phyloP scores from a whole-genome alignment of 2,329 filamentous ascomycete species.

The Fonsecaea pedrosoi region DNA sequence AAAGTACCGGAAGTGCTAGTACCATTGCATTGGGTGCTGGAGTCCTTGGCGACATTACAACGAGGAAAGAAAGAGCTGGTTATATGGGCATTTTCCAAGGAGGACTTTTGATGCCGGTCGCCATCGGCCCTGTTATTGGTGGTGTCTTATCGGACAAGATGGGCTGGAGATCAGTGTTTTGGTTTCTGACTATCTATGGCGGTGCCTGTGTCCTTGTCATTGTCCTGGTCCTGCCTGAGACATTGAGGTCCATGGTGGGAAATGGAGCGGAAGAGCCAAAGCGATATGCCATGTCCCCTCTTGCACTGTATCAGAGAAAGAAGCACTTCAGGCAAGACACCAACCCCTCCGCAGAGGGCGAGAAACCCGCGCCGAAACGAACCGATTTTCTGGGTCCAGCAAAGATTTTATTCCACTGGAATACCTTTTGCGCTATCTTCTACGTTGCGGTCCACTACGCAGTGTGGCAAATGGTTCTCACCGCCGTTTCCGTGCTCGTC shows the following conservation, averaged over 20 bases:
- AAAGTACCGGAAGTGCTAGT: slow-evolving; percentile 53
- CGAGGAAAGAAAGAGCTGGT: slow-evolving; percentile 49
- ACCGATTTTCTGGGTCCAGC: slow-evolving; percentile 57
- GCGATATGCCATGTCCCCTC: slow-evolving; percentile 15
- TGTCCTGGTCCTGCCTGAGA: slow-evolving; percentile 50
- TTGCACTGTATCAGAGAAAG: slow-evolving; percentile 22
- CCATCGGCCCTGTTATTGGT: slow-evolving; percentile 53
- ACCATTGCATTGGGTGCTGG: slow-evolving; percentile 54
- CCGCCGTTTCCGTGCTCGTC: slow-evolving; percentile 60
- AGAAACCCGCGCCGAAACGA: slow-evolving; percentile 39
- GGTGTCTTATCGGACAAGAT: slow-evolving; percentile 47
- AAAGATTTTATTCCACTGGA: slow-evolving; percentile 55
- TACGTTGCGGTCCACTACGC: slow-evolving; percentile 61
- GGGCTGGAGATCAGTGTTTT: slow-evolving; percentile 54
- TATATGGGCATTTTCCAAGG: slow-evolving; percentile 57
- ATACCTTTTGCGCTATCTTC: slow-evolving; percentile 54
- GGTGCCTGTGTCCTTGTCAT: slow-evolving; percentile 46
- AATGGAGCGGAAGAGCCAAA: slow-evolving; percentile 41
- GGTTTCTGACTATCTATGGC: slow-evolving; percentile 51
- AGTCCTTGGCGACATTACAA: slow-evolving; percentile 53
- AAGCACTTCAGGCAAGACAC: slow-evolving; percentile 1
- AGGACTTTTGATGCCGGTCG: slow-evolving; percentile 53
- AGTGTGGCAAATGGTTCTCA: slow-evolving; percentile 64
- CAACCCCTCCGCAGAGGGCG: not conserved
- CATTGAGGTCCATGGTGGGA: slow-evolving; percentile 46